Base-by-base conservation (phyloP, 108 stramenopile genomes). In the Skeletonema tropicum region DNA sequence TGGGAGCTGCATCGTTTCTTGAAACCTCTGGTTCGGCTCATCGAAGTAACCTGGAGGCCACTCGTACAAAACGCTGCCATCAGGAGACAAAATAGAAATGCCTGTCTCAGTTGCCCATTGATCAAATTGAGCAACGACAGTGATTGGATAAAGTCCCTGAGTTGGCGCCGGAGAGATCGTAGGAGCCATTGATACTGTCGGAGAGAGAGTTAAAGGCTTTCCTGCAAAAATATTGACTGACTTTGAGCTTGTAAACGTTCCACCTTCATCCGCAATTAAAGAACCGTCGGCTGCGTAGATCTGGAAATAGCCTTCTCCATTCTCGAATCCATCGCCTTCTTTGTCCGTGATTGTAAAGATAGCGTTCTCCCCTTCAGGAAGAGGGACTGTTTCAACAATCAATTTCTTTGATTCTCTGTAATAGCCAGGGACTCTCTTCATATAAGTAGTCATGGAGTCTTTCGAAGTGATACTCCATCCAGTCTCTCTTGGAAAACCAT, bases 61-160 rank as follows among this genome's bases (percentile, higher is more conserved):
- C 21, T 74, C 73, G 41, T 32, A 58, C 13, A 63, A 57, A 15
- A 26, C 52, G 3, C 46, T 38, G 17, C 26, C 49, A 39, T 64
- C 49, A 21, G 30, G 14, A 14, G 73, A 66, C 11, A 15, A 33
- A 58, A 74, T 6, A 21, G 52, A 74, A 11, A 74, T 26, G 32
- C 73, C 73, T 36, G 61, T 62, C 61, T 62, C 61, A 17, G 25
- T 35, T 21, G 64, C 41, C 73, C 73, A 74, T 30, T 74, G 61
- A 65, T 74, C 73, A 41, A 74, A 39, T 64, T 74, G 63, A 25
- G 66, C 14, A 32, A 29, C 73, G 25, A 74, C 7, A 5, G 73
- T 65, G 11, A 74, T 65, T 0, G 64, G 38, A 39, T 38, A 65
- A 5, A 17, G 36, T 32, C 64, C 45, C 4, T 39, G 64, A 33